Evolutionary conservation across 768 basidiomycete species (phyloP).

Genomic region (Tylopilus sp.): DNA sequence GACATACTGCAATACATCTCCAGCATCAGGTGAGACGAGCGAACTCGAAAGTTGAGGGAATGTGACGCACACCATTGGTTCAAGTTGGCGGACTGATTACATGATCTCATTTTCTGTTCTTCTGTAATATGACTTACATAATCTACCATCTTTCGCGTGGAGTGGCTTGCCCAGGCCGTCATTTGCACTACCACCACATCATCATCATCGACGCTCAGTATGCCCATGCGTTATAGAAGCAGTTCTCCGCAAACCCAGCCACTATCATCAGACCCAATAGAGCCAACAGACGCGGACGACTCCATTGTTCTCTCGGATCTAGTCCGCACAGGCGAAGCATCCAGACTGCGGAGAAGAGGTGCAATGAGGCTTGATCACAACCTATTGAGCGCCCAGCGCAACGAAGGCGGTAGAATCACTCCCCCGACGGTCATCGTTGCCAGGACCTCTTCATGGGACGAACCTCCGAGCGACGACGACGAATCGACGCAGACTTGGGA

Average conservation of each 20-base stretch:
- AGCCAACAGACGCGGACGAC: slow-evolving; percentile 55
- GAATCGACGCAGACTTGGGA: slow-evolving; percentile 34
- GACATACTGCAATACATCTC: too few species aligned
- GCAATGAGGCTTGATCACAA: slow-evolving; percentile 62
- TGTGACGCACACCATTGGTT: too few species aligned
- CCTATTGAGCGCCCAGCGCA: slow-evolving; percentile 25
- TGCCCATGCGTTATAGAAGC: slow-evolving; percentile 33
- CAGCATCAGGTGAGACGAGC: too few species aligned
- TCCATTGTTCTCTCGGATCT: slow-evolving; percentile 72
- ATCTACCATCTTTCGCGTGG: not conserved
- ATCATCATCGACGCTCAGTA: slow-evolving; percentile 17
- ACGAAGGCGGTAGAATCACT: slow-evolving; percentile 23
- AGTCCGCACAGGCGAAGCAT: slow-evolving; percentile 70
- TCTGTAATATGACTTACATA: too few species aligned
- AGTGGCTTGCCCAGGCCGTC: not conserved
- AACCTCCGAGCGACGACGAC: slow-evolving; percentile 32
- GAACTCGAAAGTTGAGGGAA: too few species aligned
- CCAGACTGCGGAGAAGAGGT: slow-evolving; percentile 67
- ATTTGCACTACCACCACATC: slow-evolving; percentile 20
- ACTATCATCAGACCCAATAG: slow-evolving; percentile 15
- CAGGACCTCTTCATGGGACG: slow-evolving; percentile 33
- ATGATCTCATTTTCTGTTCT: too few species aligned
- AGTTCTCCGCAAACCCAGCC: slow-evolving; percentile 7
- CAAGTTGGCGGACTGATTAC: too few species aligned
- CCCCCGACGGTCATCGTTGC: slow-evolving; percentile 28